These are phyloP conservation scores for Microthlaspi erraticum DNA, from an alignment of 345 rosid species.

Conservation along the genomic window DNA sequence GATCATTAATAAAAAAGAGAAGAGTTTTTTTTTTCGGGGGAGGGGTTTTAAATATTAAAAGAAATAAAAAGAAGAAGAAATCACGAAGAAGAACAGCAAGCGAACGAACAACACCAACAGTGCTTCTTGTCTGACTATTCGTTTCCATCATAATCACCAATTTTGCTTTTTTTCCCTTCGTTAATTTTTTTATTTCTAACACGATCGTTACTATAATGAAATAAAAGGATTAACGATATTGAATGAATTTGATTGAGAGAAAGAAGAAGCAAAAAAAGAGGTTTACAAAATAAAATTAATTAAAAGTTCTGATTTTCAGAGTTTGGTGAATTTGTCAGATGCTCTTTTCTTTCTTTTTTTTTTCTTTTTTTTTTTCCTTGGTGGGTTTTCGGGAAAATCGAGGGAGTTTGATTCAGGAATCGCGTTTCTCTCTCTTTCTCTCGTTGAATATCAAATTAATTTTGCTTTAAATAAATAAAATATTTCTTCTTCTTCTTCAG, in stretches of 20 bases:
- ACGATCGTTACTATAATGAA: background rate
- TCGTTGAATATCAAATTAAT: slow-evolving; percentile 18
- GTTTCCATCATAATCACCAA: slow-evolving; percentile 34
- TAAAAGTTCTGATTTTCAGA: slow-evolving; percentile 21
- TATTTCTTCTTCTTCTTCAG: background rate
- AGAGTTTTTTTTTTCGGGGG: background rate
- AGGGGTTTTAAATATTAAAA: slow-evolving; percentile 18
- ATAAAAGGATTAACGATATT: background rate
- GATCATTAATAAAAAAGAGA: slow-evolving; percentile 43
- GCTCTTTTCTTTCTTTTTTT: slow-evolving; percentile 41
- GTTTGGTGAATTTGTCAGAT: slow-evolving; percentile 55
- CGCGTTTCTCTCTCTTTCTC: slow-evolving; percentile 41
- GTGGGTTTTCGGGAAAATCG: slow-evolving; percentile 41
- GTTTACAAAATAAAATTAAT: slow-evolving; percentile 7
- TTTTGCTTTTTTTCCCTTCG: too few relatives aligned
- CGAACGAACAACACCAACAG: slow-evolving; percentile 47
- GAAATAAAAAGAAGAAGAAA: slow-evolving; percentile 37
- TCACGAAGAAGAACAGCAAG: slow-evolving; percentile 43
- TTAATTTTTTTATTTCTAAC: background rate
- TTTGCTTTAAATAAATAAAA: background rate
- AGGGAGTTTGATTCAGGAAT: slow-evolving; percentile 44
- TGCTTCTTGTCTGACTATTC: slow-evolving; percentile 47
- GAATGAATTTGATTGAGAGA: slow-evolving; percentile 17
- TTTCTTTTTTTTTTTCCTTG: slow-evolving; percentile 6
- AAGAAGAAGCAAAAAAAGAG: background rate